Base-by-base conservation (phyloP, 108 stramenopile species). In the Fragilariopsis cylindrus region DNA sequence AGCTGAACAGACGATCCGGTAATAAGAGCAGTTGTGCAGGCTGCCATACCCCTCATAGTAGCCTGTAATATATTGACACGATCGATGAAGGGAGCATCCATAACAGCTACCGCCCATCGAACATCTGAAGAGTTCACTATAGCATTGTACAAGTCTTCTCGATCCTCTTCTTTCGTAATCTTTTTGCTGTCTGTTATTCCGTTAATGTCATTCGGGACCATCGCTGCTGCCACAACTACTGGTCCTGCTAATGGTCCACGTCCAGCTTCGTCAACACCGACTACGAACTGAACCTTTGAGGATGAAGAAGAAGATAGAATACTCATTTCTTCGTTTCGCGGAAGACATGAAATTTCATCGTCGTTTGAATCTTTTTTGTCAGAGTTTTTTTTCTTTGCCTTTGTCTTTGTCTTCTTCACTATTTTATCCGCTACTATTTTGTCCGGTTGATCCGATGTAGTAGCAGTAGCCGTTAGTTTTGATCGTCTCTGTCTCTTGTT, bases 51-150 rank as follows among this genome's bases (percentile, higher is more conserved):
- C 60, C 88, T 76, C 75, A 97, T 69, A 6, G 97, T 96, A 6
- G 99, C 98, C 75, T 98, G 96, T 49, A 99, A 85, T 70, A 99
- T 99, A 73, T 99, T 99, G 56, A 98, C 85, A 84, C 95, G 87
- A 80, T 99, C 99, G 83, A 99, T 99, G n/a, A 84, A 60, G 41
- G 72, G 57, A 6, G 96, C 95, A 74, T 90, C 91, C 1, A 94
- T 82, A 43, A 96, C 81, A 15, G 90, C 82, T 4, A 93, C 88
- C 5, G 93, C 92, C 81, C 84, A 99, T n/a, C 73, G 71, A 45
- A 97, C 85, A 41, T 87, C 78, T 5, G 84, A 85, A 2, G 67
- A 48, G 5, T 69, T 21, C 0, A 82, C 47, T 45, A 90, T 63
- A 5, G 54, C 15, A 58, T 81, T 70, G 56, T 74, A 89, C 44